Conservation (phyloP, 768 basidiomycete species). For the Tricholoma matsutake region DNA sequence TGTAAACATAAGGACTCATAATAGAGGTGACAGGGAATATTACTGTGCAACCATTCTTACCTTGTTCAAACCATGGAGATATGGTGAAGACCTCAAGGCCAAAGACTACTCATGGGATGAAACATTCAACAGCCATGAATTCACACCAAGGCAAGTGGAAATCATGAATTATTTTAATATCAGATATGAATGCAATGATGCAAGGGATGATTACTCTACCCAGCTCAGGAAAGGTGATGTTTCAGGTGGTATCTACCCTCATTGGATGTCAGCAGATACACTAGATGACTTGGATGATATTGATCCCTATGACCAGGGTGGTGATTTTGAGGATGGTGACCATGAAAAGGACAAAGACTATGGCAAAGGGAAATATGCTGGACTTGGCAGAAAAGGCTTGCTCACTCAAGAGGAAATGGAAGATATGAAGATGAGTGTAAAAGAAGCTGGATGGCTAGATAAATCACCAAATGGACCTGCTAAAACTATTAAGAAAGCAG, state of each 20-base stretch:
- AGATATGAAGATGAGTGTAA: no score
- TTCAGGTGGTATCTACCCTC: neutral
- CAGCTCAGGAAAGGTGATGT: constrained; percentile 9
- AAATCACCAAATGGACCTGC: neutral
- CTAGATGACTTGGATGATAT: neutral
- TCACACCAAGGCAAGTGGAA: constrained; percentile 13
- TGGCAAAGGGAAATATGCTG: neutral
- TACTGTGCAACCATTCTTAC: no score
- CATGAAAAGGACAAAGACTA: neutral
- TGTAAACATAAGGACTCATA: no score
- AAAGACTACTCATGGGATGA: constrained; percentile 22
- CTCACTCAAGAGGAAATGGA: neutral
- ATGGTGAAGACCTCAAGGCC: constrained; percentile 21
- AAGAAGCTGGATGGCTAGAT: constrained; percentile 2
- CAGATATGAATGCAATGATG: constrained; percentile 24
- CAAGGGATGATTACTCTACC: constrained; percentile 20
- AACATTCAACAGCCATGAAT: constrained; percentile 14
- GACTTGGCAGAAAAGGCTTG: neutral
- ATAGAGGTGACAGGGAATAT: constrained; percentile 27
- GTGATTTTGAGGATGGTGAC: neutral
- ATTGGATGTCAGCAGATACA: neutral
- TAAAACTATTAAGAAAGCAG: neutral
- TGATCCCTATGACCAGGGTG: neutral
- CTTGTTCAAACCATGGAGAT: no score
- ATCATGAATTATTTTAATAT: no score